These are phyloP conservation scores for Lantana camara DNA, from an alignment of 257 asterid genomes.

Conservation along the genomic window DNA sequence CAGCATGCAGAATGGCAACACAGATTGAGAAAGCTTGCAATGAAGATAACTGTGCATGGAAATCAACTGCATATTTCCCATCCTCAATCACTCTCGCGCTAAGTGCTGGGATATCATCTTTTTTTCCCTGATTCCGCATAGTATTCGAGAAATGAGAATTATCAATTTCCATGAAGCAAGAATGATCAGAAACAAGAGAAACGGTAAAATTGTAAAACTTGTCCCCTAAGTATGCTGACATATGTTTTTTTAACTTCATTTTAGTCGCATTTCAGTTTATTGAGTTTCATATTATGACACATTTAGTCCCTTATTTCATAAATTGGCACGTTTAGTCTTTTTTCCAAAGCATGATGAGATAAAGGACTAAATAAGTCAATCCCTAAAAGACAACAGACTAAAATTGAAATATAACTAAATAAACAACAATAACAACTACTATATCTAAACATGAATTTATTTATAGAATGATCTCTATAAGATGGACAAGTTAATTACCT, in stretches of 20 bases:
- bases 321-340: neutral
- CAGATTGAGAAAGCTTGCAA: conserved; percentile 91
- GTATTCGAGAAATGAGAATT: neutral
- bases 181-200: neutral
- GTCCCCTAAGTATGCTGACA: too few relatives aligned
- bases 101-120: conserved; percentile 58
- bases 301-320: too few relatives aligned
- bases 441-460: too few relatives aligned
- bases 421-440: too few relatives aligned
- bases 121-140: conserved; percentile 63
- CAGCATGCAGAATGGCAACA: conserved; percentile 66
- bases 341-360: neutral
- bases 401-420: too few relatives aligned
- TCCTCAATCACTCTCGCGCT: conserved; percentile 52
- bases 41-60: conserved; percentile 84
- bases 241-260: too few relatives aligned
- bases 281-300: too few relatives aligned
- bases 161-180: neutral
- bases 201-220: too few relatives aligned
- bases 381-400: too few relatives aligned
- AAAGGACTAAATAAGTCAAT: too few relatives aligned
- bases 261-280: too few relatives aligned
- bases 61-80: conserved; percentile 74
- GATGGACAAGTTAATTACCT: conserved; percentile 46
- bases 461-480: neutral